Base-by-base conservation (phyloP, 2,329 filamentous ascomycete species). In the Cladophialophora bantiana region DNA sequence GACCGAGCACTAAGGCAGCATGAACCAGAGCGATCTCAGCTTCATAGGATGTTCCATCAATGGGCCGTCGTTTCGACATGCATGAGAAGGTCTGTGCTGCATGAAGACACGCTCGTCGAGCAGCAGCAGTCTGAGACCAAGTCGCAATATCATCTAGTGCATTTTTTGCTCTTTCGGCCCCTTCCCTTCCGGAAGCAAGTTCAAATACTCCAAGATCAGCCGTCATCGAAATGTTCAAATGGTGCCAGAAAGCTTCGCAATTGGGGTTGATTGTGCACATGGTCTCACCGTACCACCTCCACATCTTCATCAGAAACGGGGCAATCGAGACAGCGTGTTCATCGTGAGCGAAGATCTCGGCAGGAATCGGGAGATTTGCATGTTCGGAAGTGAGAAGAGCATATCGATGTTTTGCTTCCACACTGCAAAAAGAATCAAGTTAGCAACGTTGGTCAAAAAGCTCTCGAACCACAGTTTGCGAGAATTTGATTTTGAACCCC, bases 171-270 rank as follows among this genome's bases (percentile, higher is more conserved):
- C 80, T 78, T 4, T 70, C 75, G 0, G 83, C 78, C 2, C 83
- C 83, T 3, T 78, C 75, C 48, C 83, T 81, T 3, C 83, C 83
- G 9, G 83, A 83, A 4, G 82, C 83, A 9, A 83, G 73, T 62
- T 85, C 82, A 60, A 85, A 85, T 12, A 83, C 79, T 45, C 83
- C 81, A 4, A 83, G 79, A 60, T 85, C 83, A 2, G 83, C 80
- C 0, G 82, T 82, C 3, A 85, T 77, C 67, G 78, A 80, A 78
- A 85, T 83, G 70, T 82, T 84, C 64, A 83, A 80, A 45, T 82
- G 80, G 67, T 85, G 83, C 83, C 83, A 85, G 42, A 84, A 78
- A 4, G 84, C 76, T 1, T 81, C 73, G 3, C 81, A 81, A 55
- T 85, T 85, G 1, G 83, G 77, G 54, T 83, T 82, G 31, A 82